phyloP scores from a whole-genome alignment of 345 rosid species.

The Punica granatum region DNA sequence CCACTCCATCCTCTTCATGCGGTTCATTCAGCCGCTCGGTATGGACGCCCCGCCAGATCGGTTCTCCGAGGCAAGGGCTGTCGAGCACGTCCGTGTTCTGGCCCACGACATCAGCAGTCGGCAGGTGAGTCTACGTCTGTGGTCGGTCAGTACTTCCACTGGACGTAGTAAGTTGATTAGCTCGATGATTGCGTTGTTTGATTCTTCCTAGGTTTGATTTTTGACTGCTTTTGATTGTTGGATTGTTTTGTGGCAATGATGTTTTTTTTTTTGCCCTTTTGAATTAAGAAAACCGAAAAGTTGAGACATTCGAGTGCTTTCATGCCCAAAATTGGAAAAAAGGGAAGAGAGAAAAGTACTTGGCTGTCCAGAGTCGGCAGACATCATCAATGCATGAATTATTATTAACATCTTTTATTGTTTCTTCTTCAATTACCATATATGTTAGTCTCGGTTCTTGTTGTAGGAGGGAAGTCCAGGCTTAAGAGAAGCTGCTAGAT shows the following conservation, averaged over 20 bases:
- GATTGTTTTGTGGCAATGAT: too few relatives aligned
- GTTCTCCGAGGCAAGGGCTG: conserved; percentile 89
- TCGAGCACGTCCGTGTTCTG: conserved; percentile 73
- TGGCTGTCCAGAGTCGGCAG: too few relatives aligned
- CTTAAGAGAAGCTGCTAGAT: conserved; percentile 68
- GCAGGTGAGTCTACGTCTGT: conserved; percentile 44
- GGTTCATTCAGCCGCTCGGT: conserved; percentile 56
- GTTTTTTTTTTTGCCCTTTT: too few relatives aligned
- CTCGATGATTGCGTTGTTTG: neutral
- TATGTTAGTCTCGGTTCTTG: neutral
- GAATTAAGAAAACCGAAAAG: too few relatives aligned
- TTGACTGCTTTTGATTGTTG: too few relatives aligned
- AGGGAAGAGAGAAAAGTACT: too few relatives aligned
- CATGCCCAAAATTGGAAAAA: too few relatives aligned
- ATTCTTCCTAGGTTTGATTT: neutral
- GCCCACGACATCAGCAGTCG: conserved; percentile 71
- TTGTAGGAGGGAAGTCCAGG: conserved; percentile 88
- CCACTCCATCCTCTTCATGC: conserved; percentile 54
- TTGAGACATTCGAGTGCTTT: too few relatives aligned
- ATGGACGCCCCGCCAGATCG: conserved; percentile 82
- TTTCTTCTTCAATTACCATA: neutral
- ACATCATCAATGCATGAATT: neutral
- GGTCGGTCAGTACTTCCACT: neutral
- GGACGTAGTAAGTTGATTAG: neutral
- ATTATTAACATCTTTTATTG: neutral